Evolutionary conservation across 2,329 filamentous ascomycete species (phyloP).

Genomic region (Pyricularia pennisetigena): DNA sequence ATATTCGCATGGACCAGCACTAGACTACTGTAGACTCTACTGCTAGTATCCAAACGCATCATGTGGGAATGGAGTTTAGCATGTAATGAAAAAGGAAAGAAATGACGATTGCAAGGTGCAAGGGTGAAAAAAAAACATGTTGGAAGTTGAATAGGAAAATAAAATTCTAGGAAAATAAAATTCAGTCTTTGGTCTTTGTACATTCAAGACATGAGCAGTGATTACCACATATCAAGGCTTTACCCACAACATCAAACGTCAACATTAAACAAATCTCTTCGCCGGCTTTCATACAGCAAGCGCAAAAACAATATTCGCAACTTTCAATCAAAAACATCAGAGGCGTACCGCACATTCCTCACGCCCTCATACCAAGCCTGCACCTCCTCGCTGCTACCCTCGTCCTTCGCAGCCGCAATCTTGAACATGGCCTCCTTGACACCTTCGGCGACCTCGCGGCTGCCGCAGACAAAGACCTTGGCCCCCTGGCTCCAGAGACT

Average conservation of each 20-base stretch:
- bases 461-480: conserved; percentile 53
- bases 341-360: conserved; percentile 45
- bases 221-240: not conserved
- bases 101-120: not conserved
- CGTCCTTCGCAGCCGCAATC: conserved; percentile 21
- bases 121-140: too few species aligned
- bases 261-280: not conserved
- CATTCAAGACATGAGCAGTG: not conserved
- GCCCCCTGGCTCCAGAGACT: conserved; percentile 27
- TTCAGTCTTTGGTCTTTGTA: not conserved
- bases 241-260: not conserved
- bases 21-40: too few species aligned
- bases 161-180: not conserved
- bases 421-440: conserved; percentile 25
- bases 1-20: not conserved
- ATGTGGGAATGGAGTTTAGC: not conserved
- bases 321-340: conserved; percentile 45
- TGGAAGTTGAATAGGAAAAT: not conserved
- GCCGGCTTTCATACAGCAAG: not conserved
- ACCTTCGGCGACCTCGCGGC: conserved; percentile 29
- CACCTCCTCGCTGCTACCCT: conserved; percentile 27
- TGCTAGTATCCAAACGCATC: not conserved
- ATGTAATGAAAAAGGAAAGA: not conserved
- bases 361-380: conserved; percentile 37
- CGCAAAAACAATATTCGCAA: too few species aligned